Base-by-base conservation (phyloP, 1,139 yeast genomes). In the Lodderomyces theae region DNA sequence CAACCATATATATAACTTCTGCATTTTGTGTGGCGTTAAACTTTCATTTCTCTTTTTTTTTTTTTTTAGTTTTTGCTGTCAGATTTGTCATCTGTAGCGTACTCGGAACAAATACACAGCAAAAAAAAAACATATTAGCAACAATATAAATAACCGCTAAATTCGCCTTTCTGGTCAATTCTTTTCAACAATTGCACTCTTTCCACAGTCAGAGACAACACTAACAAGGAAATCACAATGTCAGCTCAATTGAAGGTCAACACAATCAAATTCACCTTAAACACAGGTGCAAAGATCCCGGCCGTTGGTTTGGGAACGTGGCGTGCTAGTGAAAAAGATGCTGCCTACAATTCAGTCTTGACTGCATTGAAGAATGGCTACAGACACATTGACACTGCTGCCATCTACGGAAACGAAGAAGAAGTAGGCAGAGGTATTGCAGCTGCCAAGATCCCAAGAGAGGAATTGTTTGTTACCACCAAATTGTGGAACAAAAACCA, bases 221-320 rank as follows among this genome's bases (percentile, higher is more conserved):
- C 5, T 2, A 32, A 32, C 6, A 12, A 32, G 22, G 13, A 3
- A 3, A 3, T 6, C n/a, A 34, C 3, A 17, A 35, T 35, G 38
- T 15, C 48, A 22, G 46, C 49, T 31, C 41, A 36, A 37, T 42
- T 48, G 40, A 23, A 46, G 40, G 39, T 38, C 9, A 51, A 51
- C 40, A 57, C 64, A 16, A 49, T 54, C 29, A 56, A 61, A 3
- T 42, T 66, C 48, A 69, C 64, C 31, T 69, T 86, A 44, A 83
- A 82, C 72, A 76, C 79, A 45, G 92, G 92, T 16, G 66, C 64
- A 42, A 54, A 59, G 31, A 82, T 86, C 51, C 95, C 94, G 19
- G 80, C 74, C 21, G 60, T 86, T 44, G 94, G 89, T 2, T 69
- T 85, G 34, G 94, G 95, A 31, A 86, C 95, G n/a, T 86, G 89